Conservation (phyloP, 1,284 basidiomycete species). For the Fomes fomentarius region DNA sequence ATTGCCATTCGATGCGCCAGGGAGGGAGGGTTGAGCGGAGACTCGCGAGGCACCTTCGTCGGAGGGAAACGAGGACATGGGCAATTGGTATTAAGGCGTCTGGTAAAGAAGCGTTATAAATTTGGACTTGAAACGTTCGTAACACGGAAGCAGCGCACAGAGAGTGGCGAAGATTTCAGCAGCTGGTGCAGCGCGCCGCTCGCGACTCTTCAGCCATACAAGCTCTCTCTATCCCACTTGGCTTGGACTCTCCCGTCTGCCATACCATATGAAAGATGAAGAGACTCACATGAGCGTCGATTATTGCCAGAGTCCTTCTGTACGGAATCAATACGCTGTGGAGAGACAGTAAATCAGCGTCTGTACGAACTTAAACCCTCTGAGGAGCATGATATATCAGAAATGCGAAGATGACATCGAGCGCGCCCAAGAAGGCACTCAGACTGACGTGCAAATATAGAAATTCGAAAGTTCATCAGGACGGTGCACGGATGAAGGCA, state of each 20-base stretch:
- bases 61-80: constrained; percentile 17
- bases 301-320: background rate
- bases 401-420: constrained; percentile 46
- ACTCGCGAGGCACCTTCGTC: constrained; percentile 20
- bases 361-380: constrained; percentile 2
- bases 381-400: constrained; percentile 21
- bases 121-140: constrained; percentile 7
- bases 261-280: too few species aligned
- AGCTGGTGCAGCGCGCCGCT: background rate
- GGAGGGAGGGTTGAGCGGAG: constrained; percentile 13
- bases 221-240: too few species aligned
- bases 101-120: constrained; percentile 9
- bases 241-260: background rate
- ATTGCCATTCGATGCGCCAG: constrained; percentile 27
- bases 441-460: constrained; percentile 58
- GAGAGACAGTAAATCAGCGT: constrained; percentile 9
- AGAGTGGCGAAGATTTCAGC: constrained; percentile 13
- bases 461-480: constrained; percentile 20
- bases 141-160: constrained; percentile 7
- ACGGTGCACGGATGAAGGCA: background rate
- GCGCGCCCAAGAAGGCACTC: constrained; percentile 35
- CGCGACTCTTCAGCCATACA: too few species aligned
- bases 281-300: constrained; percentile 5
- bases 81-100: constrained; percentile 6
- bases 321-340: constrained; percentile 3